These are phyloP conservation scores for Sporobolus alterniflorus DNA, from an alignment of 202 grass and related monocot species.

Conservation along the genomic window DNA sequence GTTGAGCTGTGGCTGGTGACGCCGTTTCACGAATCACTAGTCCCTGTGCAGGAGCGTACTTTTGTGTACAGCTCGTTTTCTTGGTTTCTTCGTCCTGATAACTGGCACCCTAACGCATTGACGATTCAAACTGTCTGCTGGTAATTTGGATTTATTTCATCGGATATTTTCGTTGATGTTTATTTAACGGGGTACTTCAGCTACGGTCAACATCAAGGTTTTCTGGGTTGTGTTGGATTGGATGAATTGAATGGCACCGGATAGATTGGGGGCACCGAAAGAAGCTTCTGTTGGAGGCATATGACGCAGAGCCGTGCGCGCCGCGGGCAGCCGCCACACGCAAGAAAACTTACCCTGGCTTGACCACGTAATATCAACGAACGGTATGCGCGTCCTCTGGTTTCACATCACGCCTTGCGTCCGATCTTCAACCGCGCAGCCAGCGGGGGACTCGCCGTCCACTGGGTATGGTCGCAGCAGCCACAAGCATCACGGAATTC, in stretches of 20 bases:
- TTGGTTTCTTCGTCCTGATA: slow-evolving; percentile 2
- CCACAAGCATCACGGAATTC: too few species aligned
- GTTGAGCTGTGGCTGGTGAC: not conserved
- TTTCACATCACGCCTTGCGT: not conserved
- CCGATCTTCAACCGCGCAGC: too few species aligned
- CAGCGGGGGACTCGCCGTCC: too few species aligned
- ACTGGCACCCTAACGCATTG: not conserved
- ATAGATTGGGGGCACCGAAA: too few species aligned
- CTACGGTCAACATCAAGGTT: not conserved
- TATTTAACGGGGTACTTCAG: not conserved
- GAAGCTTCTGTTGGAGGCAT: not conserved
- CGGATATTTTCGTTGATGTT: not conserved
- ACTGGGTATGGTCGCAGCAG: not conserved
- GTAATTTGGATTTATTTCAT: not conserved
- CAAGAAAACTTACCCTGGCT: not conserved
- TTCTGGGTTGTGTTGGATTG: too few species aligned
- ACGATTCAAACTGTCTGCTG: not conserved
- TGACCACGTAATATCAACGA: slow-evolving; percentile 3
- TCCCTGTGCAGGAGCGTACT: not conserved
- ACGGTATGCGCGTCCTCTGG: not conserved
- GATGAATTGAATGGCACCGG: not conserved
- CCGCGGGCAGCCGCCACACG: not conserved
- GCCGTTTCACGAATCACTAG: not conserved
- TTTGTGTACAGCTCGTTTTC: not conserved
- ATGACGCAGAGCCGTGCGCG: not conserved